These are phyloP conservation scores for Eutypella sp. DNA, from an alignment of 2,329 filamentous ascomycete species.

Conservation along the genomic window DNA sequence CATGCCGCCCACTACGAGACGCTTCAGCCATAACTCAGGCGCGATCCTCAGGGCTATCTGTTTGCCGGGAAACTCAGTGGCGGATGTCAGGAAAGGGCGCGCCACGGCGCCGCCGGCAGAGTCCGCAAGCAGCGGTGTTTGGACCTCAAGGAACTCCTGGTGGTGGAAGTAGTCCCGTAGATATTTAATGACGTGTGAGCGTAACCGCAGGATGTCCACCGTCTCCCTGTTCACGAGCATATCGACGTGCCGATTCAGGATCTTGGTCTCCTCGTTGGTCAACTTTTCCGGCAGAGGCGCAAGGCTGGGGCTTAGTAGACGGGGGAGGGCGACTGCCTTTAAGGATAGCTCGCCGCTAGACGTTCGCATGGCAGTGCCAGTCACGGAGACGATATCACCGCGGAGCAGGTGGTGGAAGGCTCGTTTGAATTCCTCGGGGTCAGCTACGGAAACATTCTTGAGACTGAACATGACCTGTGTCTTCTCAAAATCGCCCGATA, in stretches of 20 bases:
- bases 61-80: slow-evolving; percentile 69
- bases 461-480: slow-evolving; percentile 75
- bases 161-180: slow-evolving; percentile 70
- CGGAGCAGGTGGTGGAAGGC: slow-evolving; percentile 64
- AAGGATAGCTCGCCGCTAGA: slow-evolving; percentile 72
- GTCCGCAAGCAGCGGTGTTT: slow-evolving; percentile 80
- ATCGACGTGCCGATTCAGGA: slow-evolving; percentile 78
- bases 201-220: slow-evolving; percentile 65
- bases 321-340: slow-evolving; percentile 61
- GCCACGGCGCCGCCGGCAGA: slow-evolving; percentile 84
- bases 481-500: slow-evolving; percentile 66
- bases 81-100: slow-evolving; percentile 75
- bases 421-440: slow-evolving; percentile 46
- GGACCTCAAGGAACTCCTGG: slow-evolving; percentile 76
- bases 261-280: slow-evolving; percentile 65
- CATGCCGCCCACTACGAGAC: slow-evolving; percentile 82
- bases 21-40: slow-evolving; percentile 92
- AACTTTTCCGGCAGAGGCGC: slow-evolving; percentile 72
- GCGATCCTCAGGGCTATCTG: slow-evolving; percentile 79
- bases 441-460: slow-evolving; percentile 39
- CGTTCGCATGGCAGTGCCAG: slow-evolving; percentile 65
- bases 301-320: slow-evolving; percentile 70
- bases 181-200: slow-evolving; percentile 68
- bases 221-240: slow-evolving; percentile 69
- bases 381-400: slow-evolving; percentile 68